Evolutionary conservation across 1,284 basidiomycete genomes (phyloP).

Genomic region (Cryptococcus sp.): DNA sequence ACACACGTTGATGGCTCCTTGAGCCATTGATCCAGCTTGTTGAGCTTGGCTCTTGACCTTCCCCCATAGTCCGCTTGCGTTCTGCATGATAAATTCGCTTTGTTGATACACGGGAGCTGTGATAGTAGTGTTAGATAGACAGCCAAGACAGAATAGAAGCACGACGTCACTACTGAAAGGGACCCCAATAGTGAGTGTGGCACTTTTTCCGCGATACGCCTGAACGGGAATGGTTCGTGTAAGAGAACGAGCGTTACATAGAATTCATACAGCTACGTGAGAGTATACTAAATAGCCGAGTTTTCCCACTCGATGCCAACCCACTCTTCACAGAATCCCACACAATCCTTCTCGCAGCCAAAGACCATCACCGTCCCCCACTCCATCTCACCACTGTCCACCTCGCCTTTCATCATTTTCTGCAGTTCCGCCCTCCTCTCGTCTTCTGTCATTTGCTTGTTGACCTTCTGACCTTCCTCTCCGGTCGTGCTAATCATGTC

Average conservation of each 20-base stretch:
- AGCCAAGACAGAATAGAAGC: no score
- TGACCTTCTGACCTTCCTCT: slow-evolving; percentile 4
- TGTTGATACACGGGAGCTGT: background rate
- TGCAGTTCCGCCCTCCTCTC: slow-evolving; percentile 40
- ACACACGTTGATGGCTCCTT: background rate
- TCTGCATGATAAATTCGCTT: background rate
- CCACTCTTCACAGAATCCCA: slow-evolving; percentile 46
- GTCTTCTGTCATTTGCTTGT: slow-evolving; percentile 29
- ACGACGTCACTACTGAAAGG: no score
- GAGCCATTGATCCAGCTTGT: background rate
- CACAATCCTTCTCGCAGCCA: slow-evolving; percentile 45
- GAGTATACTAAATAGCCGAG: background rate
- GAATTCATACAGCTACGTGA: no score
- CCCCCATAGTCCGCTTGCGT: background rate
- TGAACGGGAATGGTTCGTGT: no score
- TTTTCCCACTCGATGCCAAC: slow-evolving; percentile 49
- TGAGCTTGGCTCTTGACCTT: background rate
- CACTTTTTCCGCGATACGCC: no score
- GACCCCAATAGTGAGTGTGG: no score
- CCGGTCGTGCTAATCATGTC: slow-evolving; percentile 32
- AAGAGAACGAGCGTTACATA: no score
- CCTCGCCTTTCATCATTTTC: slow-evolving; percentile 22
- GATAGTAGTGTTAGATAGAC: no score
- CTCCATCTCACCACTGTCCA: slow-evolving; percentile 42
- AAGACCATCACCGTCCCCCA: slow-evolving; percentile 48